A percentile compares a stretch with the other conserved stretches of the same genome.
Conservation (phyloP, 169 alveolate genomes). For the Miamiensis avidus region DNA sequence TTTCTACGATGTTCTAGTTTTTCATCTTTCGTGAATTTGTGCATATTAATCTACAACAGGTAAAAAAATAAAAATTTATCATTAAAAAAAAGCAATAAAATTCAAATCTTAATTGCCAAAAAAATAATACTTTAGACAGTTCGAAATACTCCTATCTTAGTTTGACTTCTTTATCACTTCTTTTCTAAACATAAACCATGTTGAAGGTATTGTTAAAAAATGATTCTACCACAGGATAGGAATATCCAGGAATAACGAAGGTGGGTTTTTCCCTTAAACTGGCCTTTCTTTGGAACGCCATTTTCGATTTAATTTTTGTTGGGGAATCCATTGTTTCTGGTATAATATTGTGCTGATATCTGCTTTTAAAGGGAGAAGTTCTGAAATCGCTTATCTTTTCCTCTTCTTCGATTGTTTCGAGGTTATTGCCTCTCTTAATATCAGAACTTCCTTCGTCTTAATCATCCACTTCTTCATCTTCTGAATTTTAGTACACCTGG, state of each 20-base stretch:
- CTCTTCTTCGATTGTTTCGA: constrained; percentile 9
- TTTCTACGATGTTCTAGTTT: constrained; percentile 43
- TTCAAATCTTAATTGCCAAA: too few species aligned
- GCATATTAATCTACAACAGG: background rate
- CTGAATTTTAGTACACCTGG: background rate
- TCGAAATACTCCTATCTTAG: constrained; percentile 41
- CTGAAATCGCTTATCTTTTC: too few species aligned
- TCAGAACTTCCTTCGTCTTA: constrained; percentile 15
- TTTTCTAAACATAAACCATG: constrained; percentile 45
- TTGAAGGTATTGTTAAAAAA: constrained; percentile 41
- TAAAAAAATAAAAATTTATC: too few species aligned
- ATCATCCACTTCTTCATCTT: background rate
- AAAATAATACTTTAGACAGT: constrained; percentile 18
- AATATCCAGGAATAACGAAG: constrained; percentile 27
- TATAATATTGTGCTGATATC: background rate
- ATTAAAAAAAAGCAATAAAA: too few species aligned
- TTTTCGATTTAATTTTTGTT: constrained; percentile 43
- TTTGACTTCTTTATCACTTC: constrained; percentile 45
- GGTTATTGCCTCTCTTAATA: constrained; percentile 44
- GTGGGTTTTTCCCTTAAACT: constrained; percentile 44
- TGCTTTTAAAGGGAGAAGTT: constrained; percentile 30
- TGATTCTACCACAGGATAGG: constrained; percentile 34
- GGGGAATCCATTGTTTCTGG: constrained; percentile 16
- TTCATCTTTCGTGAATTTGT: constrained; percentile 44
- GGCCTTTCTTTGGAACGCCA: constrained; percentile 37